A percentile compares a stretch with the other conserved stretches of the same genome.
These are phyloP conservation scores for Margaritispora aquatica DNA, from an alignment of 495 filamentous ascomycete genomes.

Conservation along the genomic window DNA sequence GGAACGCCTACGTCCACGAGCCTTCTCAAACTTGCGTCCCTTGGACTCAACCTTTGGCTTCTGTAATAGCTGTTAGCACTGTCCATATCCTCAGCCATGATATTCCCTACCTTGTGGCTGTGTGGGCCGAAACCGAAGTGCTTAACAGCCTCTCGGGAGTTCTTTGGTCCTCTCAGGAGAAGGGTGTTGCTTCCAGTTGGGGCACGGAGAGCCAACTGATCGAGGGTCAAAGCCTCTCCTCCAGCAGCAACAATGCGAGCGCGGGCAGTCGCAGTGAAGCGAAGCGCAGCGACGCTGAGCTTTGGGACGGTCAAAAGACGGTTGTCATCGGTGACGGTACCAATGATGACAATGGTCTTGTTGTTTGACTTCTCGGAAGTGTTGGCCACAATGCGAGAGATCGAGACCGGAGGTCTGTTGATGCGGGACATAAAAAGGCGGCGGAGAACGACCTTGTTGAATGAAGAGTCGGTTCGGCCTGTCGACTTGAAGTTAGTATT, in stretches of 20 bases:
- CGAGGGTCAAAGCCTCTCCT: conserved; percentile 88
- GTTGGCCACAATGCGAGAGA: conserved; percentile 79
- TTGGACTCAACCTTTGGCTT: conserved; percentile 97
- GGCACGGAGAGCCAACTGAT: conserved; percentile 88
- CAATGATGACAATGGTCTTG: conserved; percentile 89
- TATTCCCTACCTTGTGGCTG: conserved; percentile 76
- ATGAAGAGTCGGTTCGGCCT: conserved; percentile 93
- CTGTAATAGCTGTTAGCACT: conserved; percentile 36
- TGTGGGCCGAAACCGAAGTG: conserved; percentile 98
- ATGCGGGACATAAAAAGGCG: conserved; percentile 96
- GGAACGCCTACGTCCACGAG: conserved; percentile 94
- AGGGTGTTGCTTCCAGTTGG: conserved; percentile 94
- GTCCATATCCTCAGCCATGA: background rate
- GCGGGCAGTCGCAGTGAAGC: conserved; percentile 92
- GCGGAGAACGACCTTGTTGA: conserved; percentile 96
- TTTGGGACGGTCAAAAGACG: conserved; percentile 85
- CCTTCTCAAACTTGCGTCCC: conserved; percentile 97
- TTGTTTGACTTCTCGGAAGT: conserved; percentile 60
- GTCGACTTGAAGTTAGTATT: conserved; percentile 6
- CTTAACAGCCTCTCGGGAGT: conserved; percentile 92
- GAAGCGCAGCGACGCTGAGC: conserved; percentile 83
- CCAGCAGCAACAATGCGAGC: conserved; percentile 88
- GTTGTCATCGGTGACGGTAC: conserved; percentile 95
- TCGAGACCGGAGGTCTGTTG: conserved; percentile 91
- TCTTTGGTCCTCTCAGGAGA: conserved; percentile 93